These are phyloP conservation scores for Picochlorum sp. DNA, from an alignment of 139 green algal genomes.

Conservation along the genomic window DNA sequence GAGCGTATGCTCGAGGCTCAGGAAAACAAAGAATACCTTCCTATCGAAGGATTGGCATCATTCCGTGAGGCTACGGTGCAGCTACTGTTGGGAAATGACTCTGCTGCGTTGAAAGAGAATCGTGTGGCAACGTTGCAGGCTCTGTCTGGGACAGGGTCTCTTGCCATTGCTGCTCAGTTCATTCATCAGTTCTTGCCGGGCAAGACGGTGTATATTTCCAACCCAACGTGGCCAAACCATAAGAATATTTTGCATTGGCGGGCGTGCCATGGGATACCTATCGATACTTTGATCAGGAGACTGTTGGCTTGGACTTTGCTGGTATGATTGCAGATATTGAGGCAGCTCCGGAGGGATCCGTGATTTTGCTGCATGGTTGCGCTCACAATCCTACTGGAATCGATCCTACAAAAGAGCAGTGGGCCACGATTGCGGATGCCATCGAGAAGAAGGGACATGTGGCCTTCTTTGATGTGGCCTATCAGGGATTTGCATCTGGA, in stretches of 20 bases:
- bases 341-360: slow-evolving; percentile 72
- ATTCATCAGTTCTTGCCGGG: slow-evolving; percentile 74
- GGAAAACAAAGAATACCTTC: slow-evolving; percentile 87
- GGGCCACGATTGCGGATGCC: slow-evolving; percentile 80
- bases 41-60: slow-evolving; percentile 79
- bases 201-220: slow-evolving; percentile 62
- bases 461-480: slow-evolving; percentile 95
- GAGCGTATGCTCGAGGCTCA: slow-evolving; percentile 67
- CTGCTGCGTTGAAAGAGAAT: slow-evolving; percentile 62
- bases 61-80: slow-evolving; percentile 82
- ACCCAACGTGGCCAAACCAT: slow-evolving; percentile 94
- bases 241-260: slow-evolving; percentile 30
- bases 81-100: slow-evolving; percentile 72
- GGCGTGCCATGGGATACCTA: slow-evolving; percentile 85
- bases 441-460: slow-evolving; percentile 60
- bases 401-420: slow-evolving; percentile 93
- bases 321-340: slow-evolving; percentile 87
- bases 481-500: slow-evolving; percentile 79
- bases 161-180: slow-evolving; percentile 87
- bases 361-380: slow-evolving; percentile 94
- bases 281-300: slow-evolving; percentile 90
- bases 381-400: slow-evolving; percentile 98
- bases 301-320: slow-evolving; percentile 89
- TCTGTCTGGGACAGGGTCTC: slow-evolving; percentile 88
- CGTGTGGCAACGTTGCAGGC: slow-evolving; percentile 69